These are phyloP conservation scores for Hygrophorus pudorinus DNA, from an alignment of 768 basidiomycete species.

Conservation along the genomic window DNA sequence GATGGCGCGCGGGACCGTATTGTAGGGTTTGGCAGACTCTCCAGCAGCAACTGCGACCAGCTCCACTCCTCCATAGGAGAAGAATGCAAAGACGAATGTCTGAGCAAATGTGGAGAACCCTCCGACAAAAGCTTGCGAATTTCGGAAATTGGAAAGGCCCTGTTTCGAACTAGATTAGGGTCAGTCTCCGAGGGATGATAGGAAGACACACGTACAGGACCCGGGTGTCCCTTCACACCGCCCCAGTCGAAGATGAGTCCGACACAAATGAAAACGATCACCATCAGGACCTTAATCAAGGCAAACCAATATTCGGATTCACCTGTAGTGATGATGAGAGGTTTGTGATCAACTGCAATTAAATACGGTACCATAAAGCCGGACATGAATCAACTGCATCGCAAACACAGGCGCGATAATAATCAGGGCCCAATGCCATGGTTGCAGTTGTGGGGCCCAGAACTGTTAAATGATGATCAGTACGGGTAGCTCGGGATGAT, in stretches of 20 bases:
- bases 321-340: conserved; percentile 20
- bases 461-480: conserved; percentile 15
- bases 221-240: conserved; percentile 46
- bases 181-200: not conserved
- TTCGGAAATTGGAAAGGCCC: conserved; percentile 42
- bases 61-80: conserved; percentile 60
- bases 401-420: conserved; percentile 44
- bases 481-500: not conserved
- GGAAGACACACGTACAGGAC: conserved; percentile 30
- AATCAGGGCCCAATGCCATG: conserved; percentile 49
- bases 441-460: conserved; percentile 36
- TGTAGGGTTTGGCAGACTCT: conserved; percentile 54
- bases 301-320: conserved; percentile 60
- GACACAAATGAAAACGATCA: conserved; percentile 50
- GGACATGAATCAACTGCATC: conserved; percentile 45
- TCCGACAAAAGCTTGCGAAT: conserved; percentile 43
- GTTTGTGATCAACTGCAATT: not conserved
- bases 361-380: conserved; percentile 39
- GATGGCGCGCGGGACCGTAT: conserved; percentile 53
- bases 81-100: conserved; percentile 61
- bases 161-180: conserved; percentile 12
- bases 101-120: conserved; percentile 43
- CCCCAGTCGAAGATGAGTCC: conserved; percentile 58
- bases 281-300: conserved; percentile 52
- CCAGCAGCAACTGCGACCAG: conserved; percentile 67